phyloP scores from a whole-genome alignment of 2,329 filamentous ascomycete species.

The Fusarium sororula region DNA sequence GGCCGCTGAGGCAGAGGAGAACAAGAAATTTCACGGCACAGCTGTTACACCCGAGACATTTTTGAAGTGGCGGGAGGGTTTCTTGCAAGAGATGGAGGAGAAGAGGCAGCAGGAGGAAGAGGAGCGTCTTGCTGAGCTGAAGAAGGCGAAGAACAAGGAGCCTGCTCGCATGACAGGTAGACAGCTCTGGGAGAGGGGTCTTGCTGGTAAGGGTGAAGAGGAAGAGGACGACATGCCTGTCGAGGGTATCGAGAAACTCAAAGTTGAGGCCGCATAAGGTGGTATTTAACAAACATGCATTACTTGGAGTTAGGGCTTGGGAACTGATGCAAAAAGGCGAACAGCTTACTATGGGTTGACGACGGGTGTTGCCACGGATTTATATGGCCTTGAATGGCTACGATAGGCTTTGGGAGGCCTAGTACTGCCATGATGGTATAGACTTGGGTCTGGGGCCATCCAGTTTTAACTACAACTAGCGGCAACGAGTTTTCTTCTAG shows the following conservation, averaged over 20 bases:
- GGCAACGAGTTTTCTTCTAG: constrained; percentile 27
- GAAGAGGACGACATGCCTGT: constrained; percentile 71
- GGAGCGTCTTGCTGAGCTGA: constrained; percentile 83
- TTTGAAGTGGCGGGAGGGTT: constrained; percentile 80
- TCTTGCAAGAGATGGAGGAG: constrained; percentile 83
- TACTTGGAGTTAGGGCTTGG: constrained; percentile 41
- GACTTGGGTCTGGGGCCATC: constrained; percentile 25
- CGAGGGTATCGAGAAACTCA: constrained; percentile 75
- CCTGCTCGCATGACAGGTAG: constrained; percentile 76
- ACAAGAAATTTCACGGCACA: constrained; percentile 94
- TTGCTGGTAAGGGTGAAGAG: constrained; percentile 72
- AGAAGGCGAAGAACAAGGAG: constrained; percentile 79
- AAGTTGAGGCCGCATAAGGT: constrained; percentile 64
- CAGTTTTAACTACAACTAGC: constrained; percentile 34
- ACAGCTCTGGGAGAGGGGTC: constrained; percentile 80
- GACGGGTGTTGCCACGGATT: constrained; percentile 11
- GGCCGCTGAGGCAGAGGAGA: constrained; percentile 86
- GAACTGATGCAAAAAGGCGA: constrained; percentile 31
- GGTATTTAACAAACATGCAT: constrained; percentile 24
- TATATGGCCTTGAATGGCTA: neutral
- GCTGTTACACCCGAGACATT: constrained; percentile 89
- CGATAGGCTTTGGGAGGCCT: neutral
- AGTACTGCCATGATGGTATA: constrained; percentile 23
- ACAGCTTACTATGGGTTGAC: constrained; percentile 11
- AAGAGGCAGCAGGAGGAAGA: constrained; percentile 73